phyloP scores from a whole-genome alignment of 495 filamentous ascomycete species.

The Trichoderma gamsii region DNA sequence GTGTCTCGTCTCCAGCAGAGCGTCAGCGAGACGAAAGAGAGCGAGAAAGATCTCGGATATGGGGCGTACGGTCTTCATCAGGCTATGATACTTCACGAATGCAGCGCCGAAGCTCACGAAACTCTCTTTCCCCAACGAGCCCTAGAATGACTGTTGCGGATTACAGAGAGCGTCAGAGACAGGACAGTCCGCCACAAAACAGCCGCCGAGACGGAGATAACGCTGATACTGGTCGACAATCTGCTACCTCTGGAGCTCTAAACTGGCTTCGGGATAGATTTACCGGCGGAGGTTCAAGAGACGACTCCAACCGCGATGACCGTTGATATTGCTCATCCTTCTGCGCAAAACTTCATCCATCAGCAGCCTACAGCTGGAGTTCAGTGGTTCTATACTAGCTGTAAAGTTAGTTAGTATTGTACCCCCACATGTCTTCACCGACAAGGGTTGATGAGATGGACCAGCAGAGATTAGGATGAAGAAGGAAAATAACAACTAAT shows the following conservation, averaged over 20 bases:
- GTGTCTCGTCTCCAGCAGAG: not conserved
- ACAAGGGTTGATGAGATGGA: not conserved
- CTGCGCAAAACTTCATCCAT: not conserved
- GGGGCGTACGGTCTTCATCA: not conserved
- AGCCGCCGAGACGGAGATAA: slow-evolving; percentile 22
- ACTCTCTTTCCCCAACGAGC: slow-evolving; percentile 20
- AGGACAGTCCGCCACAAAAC: slow-evolving; percentile 26
- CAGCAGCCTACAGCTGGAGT: not conserved
- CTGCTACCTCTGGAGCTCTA: slow-evolving; percentile 26
- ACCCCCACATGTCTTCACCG: not conserved
- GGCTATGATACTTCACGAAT: slow-evolving; percentile 13
- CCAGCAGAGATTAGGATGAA: too few relatives aligned
- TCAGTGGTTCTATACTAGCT: not conserved
- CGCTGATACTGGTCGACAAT: slow-evolving; percentile 1
- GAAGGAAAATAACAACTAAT: not conserved
- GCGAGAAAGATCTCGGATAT: not conserved
- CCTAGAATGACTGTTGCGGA: slow-evolving; percentile 21
- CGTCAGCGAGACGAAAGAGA: not conserved
- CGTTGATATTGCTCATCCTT: not conserved
- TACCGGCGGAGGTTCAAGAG: slow-evolving; percentile 19
- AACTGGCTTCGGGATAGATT: slow-evolving; percentile 36
- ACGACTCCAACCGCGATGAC: not conserved
- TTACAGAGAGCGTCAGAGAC: slow-evolving; percentile 19
- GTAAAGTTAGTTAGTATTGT: not conserved
- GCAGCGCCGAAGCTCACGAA: slow-evolving; percentile 14